Conservation (phyloP, 345 rosid genomes). For the Leavenworthia alabamica region DNA sequence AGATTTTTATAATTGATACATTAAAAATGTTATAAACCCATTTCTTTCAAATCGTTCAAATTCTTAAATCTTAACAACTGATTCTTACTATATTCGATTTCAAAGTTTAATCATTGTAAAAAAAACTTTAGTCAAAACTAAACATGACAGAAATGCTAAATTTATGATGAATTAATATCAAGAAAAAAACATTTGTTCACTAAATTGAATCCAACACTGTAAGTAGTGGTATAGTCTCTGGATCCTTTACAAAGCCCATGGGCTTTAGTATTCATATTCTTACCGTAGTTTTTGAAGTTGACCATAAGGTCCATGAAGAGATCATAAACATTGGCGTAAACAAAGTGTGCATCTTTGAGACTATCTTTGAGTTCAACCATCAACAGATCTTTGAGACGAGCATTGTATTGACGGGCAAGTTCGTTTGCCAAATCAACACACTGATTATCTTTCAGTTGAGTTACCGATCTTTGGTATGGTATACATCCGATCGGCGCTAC, state of each 20-base stretch:
- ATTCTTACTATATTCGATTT: neutral
- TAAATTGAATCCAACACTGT: neutral
- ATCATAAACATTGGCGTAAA: slow-evolving; percentile 70
- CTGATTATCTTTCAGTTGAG: slow-evolving; percentile 49
- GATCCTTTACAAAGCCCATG: neutral
- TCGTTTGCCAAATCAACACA: slow-evolving; percentile 75
- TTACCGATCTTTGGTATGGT: slow-evolving; percentile 77
- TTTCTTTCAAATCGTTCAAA: neutral
- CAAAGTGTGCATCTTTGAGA: slow-evolving; percentile 64
- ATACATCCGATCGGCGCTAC: slow-evolving; percentile 96
- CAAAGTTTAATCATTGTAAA: neutral
- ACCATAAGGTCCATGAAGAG: slow-evolving; percentile 86
- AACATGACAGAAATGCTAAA: neutral
- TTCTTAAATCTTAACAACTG: neutral
- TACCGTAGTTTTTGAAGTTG: slow-evolving; percentile 66
- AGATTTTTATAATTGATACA: neutral
- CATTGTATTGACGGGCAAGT: slow-evolving; percentile 64
- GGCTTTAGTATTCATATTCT: neutral
- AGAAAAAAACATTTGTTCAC: neutral
- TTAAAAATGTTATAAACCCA: neutral
- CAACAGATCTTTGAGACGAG: slow-evolving; percentile 54
- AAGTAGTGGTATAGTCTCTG: neutral
- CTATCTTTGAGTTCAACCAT: slow-evolving; percentile 47
- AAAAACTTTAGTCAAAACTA: neutral
- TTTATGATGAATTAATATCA: no score